Percentiles rank a stretch among this genome's conserved stretches.
Conservation (phyloP, 176 grass and related monocot genomes). For the Thalia dealbata region DNA sequence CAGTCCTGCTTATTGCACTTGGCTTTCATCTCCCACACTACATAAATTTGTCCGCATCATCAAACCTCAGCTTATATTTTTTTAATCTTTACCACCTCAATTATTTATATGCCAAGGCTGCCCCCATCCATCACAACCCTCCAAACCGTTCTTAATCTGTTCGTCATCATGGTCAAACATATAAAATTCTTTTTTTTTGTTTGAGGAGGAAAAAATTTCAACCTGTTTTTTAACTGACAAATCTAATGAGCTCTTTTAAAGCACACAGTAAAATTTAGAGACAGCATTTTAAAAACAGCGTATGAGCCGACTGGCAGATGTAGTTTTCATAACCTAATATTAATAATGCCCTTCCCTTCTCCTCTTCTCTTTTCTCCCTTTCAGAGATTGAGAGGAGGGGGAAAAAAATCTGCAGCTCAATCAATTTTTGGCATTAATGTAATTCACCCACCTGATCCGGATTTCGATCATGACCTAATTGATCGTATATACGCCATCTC, state of each 20-base stretch:
- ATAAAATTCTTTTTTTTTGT: too few relatives aligned
- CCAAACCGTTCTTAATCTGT: conserved; percentile 39
- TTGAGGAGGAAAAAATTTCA: too few relatives aligned
- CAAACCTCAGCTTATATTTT: conserved; percentile 3
- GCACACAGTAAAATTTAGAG: too few relatives aligned
- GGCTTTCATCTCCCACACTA: neutral
- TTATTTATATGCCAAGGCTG: conserved; percentile 26
- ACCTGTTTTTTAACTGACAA: too few relatives aligned
- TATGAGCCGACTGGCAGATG: neutral
- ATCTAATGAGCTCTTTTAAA: too few relatives aligned
- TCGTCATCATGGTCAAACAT: too few relatives aligned
- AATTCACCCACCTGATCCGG: neutral
- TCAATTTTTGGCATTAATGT: neutral
- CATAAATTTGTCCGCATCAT: neutral
- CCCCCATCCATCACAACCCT: conserved; percentile 44
- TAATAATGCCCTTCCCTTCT: neutral
- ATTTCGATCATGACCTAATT: too few relatives aligned
- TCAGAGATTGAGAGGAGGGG: too few relatives aligned
- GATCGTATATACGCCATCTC: neutral
- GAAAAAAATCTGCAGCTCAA: neutral
- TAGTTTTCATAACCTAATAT: neutral
- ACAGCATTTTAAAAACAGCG: too few relatives aligned
- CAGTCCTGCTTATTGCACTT: neutral
- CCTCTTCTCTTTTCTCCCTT: neutral
- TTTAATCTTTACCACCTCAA: conserved; percentile 16